phyloP scores from a whole-genome alignment of 257 asterid species.

The Haberlea rhodopensis region DNA sequence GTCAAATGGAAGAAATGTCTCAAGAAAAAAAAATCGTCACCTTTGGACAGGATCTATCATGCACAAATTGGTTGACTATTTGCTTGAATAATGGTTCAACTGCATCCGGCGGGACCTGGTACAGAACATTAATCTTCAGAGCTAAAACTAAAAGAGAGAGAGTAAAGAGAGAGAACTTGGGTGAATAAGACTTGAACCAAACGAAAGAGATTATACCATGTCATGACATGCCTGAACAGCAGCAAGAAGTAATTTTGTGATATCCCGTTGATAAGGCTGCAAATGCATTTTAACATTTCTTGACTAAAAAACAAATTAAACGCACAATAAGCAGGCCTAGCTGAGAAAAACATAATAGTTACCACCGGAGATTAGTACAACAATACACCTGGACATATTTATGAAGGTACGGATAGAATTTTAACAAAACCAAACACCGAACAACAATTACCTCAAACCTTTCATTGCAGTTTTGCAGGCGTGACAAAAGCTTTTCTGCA shows the following conservation, averaged over 20 bases:
- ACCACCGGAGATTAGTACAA: conserved; percentile 24
- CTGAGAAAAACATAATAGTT: conserved; percentile 9
- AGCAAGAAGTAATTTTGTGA: conserved; percentile 81
- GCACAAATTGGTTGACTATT: conserved; percentile 91
- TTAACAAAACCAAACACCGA: conserved; percentile 43
- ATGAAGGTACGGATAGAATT: conserved; percentile 74
- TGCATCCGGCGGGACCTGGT: conserved; percentile 95
- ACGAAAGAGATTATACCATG: too few relatives aligned
- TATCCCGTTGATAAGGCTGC: conserved; percentile 88
- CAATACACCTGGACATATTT: conserved; percentile 74
- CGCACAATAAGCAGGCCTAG: conserved; percentile 20
- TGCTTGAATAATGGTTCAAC: conserved; percentile 93
- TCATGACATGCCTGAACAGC: conserved; percentile 99
- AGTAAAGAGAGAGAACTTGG: conserved; percentile 11
- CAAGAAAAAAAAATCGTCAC: conserved; percentile 34
- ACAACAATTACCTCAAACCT: conserved; percentile 68
- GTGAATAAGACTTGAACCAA: conserved; percentile 6
- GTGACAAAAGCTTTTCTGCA: conserved; percentile 86
- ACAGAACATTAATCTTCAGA: conserved; percentile 18
- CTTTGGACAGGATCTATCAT: conserved; percentile 90
- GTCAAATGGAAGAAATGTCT: conserved; percentile 1
- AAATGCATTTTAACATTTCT: conserved; percentile 10
- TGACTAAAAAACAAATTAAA: too few relatives aligned
- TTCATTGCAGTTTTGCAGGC: conserved; percentile 62
- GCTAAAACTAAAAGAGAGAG: conserved; percentile 20